phyloP scores from a whole-genome alignment of 345 rosid genomes.

The Eucalyptus coolabah region DNA sequence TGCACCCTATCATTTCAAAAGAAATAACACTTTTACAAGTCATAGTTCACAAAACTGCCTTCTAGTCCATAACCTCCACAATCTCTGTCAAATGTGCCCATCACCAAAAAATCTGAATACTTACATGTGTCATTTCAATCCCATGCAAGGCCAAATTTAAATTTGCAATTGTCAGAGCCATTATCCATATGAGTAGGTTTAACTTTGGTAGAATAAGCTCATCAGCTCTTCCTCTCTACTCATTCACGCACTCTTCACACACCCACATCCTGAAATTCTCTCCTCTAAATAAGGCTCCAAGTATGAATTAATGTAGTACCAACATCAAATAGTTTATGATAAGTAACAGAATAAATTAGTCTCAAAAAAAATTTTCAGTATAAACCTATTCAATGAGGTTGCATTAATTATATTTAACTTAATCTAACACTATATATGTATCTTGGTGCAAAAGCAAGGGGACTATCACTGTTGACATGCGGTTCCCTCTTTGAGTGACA shows the following conservation, averaged over 20 bases:
- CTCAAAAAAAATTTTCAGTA: too few relatives aligned
- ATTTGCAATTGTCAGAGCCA: background rate
- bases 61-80: background rate
- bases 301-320: background rate
- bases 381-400: rapidly evolving
- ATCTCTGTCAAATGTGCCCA: background rate
- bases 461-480: background rate
- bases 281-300: background rate
- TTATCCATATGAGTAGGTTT: background rate
- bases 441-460: background rate
- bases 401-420: background rate
- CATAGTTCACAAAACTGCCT: background rate
- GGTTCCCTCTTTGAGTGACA: background rate
- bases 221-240: background rate
- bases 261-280: background rate
- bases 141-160: background rate
- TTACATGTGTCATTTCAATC: background rate
- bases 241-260: background rate
- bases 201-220: background rate
- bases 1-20: background rate
- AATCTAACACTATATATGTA: background rate
- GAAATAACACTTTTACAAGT: background rate
- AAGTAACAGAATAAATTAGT: background rate
- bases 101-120: background rate
- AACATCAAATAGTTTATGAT: rapidly evolving